Conservation (phyloP, 805 yeast species). For the Ogataea paraovalis region DNA sequence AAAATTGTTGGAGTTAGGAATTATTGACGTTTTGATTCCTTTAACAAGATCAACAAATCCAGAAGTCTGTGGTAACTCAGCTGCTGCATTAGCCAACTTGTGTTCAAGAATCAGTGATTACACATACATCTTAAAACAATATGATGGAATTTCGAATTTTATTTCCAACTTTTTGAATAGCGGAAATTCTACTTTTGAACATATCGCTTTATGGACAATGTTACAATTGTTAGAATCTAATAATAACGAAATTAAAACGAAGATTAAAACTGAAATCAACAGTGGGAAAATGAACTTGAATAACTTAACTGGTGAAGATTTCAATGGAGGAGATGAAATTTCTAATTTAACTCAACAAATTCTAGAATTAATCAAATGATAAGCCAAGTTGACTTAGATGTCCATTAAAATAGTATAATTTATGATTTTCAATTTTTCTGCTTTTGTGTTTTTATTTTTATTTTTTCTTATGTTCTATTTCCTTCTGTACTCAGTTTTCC, state of each 20-base stretch:
- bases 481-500: not conserved
- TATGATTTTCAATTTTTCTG: not conserved
- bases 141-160: slow-evolving; percentile 91
- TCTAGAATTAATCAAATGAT: slow-evolving; percentile 30
- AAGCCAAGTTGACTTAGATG: not conserved
- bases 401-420: not conserved
- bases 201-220: slow-evolving; percentile 96
- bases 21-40: slow-evolving; percentile 86
- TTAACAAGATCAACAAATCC: slow-evolving; percentile 82
- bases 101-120: slow-evolving; percentile 88
- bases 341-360: slow-evolving; percentile 35
- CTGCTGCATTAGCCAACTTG: slow-evolving; percentile 95
- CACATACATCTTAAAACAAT: slow-evolving; percentile 68
- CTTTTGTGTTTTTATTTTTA: not conserved
- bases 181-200: slow-evolving; percentile 92
- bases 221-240: slow-evolving; percentile 88
- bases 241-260: slow-evolving; percentile 52
- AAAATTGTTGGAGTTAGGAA: slow-evolving; percentile 75
- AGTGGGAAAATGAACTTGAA: slow-evolving; percentile 30
- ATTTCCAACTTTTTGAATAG: slow-evolving; percentile 73
- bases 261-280: slow-evolving; percentile 31
- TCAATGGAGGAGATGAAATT: slow-evolving; percentile 34
- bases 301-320: slow-evolving; percentile 32
- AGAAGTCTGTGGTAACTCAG: slow-evolving; percentile 97
- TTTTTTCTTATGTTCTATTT: not conserved